These are phyloP conservation scores for Colletotrichum tofieldiae DNA, from an alignment of 2,329 filamentous ascomycete genomes.

Conservation along the genomic window DNA sequence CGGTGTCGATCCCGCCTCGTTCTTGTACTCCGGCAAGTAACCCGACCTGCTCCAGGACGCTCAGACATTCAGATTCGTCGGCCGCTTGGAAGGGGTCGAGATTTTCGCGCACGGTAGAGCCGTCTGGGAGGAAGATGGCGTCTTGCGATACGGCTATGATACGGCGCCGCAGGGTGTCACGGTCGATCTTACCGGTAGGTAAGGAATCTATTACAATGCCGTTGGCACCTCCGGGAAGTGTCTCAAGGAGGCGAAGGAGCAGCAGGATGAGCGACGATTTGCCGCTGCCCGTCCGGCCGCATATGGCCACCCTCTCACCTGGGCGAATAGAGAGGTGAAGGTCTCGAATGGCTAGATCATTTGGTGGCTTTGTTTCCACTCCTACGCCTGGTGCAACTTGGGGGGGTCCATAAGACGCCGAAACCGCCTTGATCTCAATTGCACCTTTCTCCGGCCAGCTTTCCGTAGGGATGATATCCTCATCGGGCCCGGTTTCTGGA, in stretches of 20 bases:
- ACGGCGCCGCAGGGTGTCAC: conserved; percentile 60
- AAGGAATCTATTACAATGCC: conserved; percentile 62
- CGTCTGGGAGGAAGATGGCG: conserved; percentile 65
- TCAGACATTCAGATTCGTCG: conserved; percentile 52
- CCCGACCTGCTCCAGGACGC: conserved; percentile 54
- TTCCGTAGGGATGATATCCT: conserved; percentile 41
- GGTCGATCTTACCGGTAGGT: conserved; percentile 55
- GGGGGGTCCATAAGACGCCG: conserved; percentile 50
- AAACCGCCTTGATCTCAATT: conserved; percentile 52
- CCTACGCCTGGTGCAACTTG: too few relatives aligned
- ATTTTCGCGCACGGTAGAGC: conserved; percentile 58
- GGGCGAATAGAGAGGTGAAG: conserved; percentile 50
- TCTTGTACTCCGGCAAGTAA: conserved; percentile 52
- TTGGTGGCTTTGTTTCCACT: conserved; percentile 8
- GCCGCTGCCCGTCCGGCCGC: conserved; percentile 58
- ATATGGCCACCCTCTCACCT: conserved; percentile 55
- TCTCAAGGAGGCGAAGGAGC: conserved; percentile 60
- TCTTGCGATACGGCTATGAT: conserved; percentile 70
- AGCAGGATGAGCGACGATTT: conserved; percentile 61
- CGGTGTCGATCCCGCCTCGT: conserved; percentile 53
- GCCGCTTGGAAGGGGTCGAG: conserved; percentile 58
- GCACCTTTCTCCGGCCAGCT: conserved; percentile 52
- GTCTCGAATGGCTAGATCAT: conserved; percentile 47
- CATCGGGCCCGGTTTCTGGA: conserved; percentile 45
- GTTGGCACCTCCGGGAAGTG: conserved; percentile 45